Conservation (phyloP, 1,284 basidiomycete species). For the Trichosporon ovoides region DNA sequence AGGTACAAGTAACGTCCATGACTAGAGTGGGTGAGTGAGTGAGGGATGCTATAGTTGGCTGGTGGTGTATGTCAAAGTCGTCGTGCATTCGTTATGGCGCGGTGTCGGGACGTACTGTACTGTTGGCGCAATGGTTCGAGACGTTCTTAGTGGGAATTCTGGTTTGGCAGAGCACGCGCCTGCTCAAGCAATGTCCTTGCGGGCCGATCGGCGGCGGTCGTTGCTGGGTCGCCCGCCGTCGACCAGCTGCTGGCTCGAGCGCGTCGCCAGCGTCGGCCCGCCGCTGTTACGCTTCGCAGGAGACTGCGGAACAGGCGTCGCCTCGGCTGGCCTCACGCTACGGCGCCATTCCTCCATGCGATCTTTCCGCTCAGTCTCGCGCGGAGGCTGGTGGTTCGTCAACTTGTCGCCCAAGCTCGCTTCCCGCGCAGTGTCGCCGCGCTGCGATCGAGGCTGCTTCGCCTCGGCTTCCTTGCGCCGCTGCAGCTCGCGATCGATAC, state of each 20-base stretch:
- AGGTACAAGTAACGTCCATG: too few species aligned
- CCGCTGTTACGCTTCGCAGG: neutral
- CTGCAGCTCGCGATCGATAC: slow-evolving; percentile 15
- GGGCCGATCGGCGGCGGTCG: slow-evolving; percentile 4
- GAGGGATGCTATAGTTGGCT: too few species aligned
- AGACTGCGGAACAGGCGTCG: neutral
- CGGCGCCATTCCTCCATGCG: slow-evolving; percentile 21
- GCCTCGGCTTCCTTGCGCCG: neutral
- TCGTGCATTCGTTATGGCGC: too few species aligned
- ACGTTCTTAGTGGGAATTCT: too few species aligned
- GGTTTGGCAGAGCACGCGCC: too few species aligned
- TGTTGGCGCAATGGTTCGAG: too few species aligned
- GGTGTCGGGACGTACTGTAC: too few species aligned
- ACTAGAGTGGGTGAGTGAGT: too few species aligned
- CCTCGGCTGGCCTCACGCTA: neutral
- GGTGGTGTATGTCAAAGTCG: too few species aligned
- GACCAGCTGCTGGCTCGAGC: neutral
- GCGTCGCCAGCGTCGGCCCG: neutral
- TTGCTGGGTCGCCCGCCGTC: neutral
- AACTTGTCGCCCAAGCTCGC: slow-evolving; percentile 1
- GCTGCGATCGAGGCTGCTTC: slow-evolving; percentile 3
- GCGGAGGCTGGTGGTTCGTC: neutral
- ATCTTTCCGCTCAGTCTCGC: slow-evolving; percentile 2
- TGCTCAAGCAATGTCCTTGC: neutral
- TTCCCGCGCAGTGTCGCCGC: slow-evolving; percentile 10